These are phyloP conservation scores for Calonectria crousiana DNA, from an alignment of 2,329 filamentous ascomycete genomes.

Conservation along the genomic window DNA sequence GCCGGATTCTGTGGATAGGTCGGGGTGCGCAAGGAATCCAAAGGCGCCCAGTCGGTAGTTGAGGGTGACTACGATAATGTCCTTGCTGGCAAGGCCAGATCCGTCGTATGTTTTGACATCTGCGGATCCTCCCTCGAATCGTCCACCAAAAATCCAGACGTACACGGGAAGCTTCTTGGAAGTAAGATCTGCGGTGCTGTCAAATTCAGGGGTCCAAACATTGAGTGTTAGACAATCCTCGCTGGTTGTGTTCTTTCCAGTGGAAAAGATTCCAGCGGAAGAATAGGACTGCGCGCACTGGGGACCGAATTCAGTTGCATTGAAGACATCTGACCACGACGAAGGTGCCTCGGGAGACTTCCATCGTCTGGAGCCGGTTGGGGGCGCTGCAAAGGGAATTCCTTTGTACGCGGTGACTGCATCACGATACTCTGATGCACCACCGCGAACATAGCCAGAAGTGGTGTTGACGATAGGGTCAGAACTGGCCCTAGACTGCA, in stretches of 20 bases:
- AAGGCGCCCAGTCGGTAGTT: conserved; percentile 16
- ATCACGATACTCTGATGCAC: background rate
- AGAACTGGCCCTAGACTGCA: background rate
- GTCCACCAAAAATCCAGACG: conserved; percentile 22
- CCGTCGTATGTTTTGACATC: conserved; percentile 17
- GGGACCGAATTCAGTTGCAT: background rate
- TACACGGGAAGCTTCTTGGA: background rate
- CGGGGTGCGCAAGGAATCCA: conserved; percentile 12
- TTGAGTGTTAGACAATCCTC: conserved; percentile 20
- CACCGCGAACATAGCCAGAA: background rate
- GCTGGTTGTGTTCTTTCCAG: background rate
- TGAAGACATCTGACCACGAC: background rate
- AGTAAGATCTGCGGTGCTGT: background rate
- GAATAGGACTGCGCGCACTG: background rate
- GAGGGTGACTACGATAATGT: conserved; percentile 10
- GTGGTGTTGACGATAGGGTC: background rate
- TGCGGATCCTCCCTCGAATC: conserved; percentile 7
- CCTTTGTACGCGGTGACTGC: background rate
- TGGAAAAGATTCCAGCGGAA: conserved; percentile 6
- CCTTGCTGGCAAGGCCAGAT: conserved; percentile 6
- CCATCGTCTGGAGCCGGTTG: background rate
- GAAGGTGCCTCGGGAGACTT: background rate
- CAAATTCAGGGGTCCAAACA: conserved; percentile 10
- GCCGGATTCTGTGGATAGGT: background rate
- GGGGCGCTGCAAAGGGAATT: background rate